These are phyloP conservation scores for Entoloma clypeatum DNA, from an alignment of 1,284 basidiomycete species.

Conservation along the genomic window DNA sequence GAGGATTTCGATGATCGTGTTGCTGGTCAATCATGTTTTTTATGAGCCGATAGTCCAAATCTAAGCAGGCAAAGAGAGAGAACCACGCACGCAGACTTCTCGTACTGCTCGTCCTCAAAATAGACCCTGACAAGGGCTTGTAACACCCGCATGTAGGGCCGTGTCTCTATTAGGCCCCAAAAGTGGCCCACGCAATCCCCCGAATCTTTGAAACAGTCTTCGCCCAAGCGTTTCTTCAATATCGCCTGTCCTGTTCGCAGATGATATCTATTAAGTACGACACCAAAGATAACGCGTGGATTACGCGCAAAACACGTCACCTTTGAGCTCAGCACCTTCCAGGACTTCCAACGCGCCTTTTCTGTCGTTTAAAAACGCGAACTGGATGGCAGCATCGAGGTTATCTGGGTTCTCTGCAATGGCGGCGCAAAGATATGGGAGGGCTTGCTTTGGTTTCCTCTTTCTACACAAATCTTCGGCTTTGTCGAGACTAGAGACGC, in stretches of 20 bases:
- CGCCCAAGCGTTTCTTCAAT: slow-evolving; percentile 28
- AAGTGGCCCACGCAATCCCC: slow-evolving; percentile 32
- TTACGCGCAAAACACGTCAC: too few species aligned
- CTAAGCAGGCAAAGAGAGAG: neutral
- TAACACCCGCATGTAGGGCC: slow-evolving; percentile 43
- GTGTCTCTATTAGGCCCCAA: slow-evolving; percentile 36
- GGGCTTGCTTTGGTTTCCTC: slow-evolving; percentile 14
- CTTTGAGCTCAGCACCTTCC: slow-evolving; percentile 7
- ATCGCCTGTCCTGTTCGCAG: slow-evolving; percentile 26
- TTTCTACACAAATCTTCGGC: slow-evolving; percentile 17
- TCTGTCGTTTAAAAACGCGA: slow-evolving; percentile 17
- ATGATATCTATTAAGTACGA: slow-evolving; percentile 15
- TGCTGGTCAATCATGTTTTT: slow-evolving; percentile 18
- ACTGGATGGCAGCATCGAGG: slow-evolving; percentile 20
- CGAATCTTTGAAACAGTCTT: slow-evolving; percentile 36
- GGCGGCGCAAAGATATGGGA: slow-evolving; percentile 15
- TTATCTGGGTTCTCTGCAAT: slow-evolving; percentile 19
- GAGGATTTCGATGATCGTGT: slow-evolving; percentile 36
- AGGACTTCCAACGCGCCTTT: slow-evolving; percentile 5
- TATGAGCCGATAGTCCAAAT: too few species aligned
- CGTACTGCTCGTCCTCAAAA: slow-evolving; percentile 30
- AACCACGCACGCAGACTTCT: slow-evolving; percentile 33
- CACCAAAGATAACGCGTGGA: neutral
- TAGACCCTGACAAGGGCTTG: slow-evolving; percentile 34
- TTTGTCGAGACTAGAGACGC: slow-evolving; percentile 13